Evolutionary conservation across 2,329 filamentous ascomycete species (phyloP), one percentile per base, ranked within the genome.

Genomic region (Exserohilum turcica): DNA sequence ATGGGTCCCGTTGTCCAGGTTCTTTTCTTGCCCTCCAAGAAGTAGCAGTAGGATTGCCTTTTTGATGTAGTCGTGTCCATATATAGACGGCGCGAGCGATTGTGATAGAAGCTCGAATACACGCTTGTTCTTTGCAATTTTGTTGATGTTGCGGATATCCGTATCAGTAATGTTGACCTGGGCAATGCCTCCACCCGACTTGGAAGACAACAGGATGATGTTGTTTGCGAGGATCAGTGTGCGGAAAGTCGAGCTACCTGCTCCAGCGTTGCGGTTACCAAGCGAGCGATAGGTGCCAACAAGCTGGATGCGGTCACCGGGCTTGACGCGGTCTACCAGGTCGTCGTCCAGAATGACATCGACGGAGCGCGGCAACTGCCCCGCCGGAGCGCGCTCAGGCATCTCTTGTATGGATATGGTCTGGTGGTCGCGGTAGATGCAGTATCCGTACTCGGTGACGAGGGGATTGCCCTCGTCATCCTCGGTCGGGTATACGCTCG

Each of bases 351-450:
- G 80, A 64, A 99, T 92, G 12, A 97, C 92, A 76, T 99, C 94
- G 15, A 99, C 94, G 50, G 93, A 92, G 48, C 94, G 88, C 54
- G 94, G 94, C 60, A 99, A 83, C 79, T 97, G 94, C 47, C 94
- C 94, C 54, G 94, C 93, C 48, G 94, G 94, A 2, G 94, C 94
- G 65, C 93, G 84, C 76, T 99, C 94, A 0, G 94, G 94, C 94
- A 99, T 99, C 79, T 99, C 94, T 77, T 99, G 94, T 62, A 99
- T 97, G 0, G 93, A 97, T 55, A 99, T 91, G 13, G 91, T 96
- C 75, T 99, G 94, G 72, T 99, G 94, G 73, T 99, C 94, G 70
- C 93, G 85, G 77, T 97, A 99, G 44, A 89, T 94, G 74, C 89
- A 95, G 78, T 95, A 93, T 19, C 94, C 94, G 73, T 97, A 99